A percentile compares a stretch with the other conserved stretches of the same genome.
phyloP scores from a whole-genome alignment of 1,284 basidiomycete genomes.

The Thecaphora thlaspeos region DNA sequence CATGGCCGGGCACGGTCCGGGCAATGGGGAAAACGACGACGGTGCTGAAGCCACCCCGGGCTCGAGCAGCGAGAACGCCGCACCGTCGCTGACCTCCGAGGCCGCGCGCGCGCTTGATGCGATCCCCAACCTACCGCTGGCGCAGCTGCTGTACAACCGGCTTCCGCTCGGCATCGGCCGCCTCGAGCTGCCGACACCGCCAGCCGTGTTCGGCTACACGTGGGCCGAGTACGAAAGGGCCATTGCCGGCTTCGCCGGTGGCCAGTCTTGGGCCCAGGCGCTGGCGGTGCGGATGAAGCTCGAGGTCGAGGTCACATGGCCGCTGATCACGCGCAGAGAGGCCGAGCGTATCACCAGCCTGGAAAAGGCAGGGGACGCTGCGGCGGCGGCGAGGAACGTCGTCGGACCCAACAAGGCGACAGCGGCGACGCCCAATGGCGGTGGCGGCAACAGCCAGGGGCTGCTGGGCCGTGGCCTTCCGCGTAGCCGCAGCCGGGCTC shows the following conservation, averaged over 20 bases:
- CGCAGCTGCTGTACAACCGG: conserved; percentile 51
- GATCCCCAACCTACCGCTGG: conserved; percentile 46
- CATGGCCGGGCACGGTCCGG: conserved; percentile 11
- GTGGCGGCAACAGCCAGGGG: conserved; percentile 6
- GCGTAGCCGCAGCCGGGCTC: not conserved
- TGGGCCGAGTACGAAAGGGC: conserved; percentile 53
- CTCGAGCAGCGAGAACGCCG: not conserved
- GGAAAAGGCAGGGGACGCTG: conserved; percentile 8
- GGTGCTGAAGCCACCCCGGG: too few species aligned
- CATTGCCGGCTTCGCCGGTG: conserved; percentile 48
- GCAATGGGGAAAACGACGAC: conserved; percentile 1
- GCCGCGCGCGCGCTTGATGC: conserved; percentile 43
- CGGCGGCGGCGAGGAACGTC: too few species aligned
- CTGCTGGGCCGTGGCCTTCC: not conserved
- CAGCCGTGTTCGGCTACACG: conserved; percentile 42
- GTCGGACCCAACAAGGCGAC: too few species aligned
- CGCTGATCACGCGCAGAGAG: conserved; percentile 7
- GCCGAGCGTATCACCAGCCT: conserved; percentile 17
- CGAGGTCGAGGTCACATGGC: conserved; percentile 36
- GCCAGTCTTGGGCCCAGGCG: conserved; percentile 47
- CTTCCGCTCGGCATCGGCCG: conserved; percentile 33
- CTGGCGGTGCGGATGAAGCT: conserved; percentile 39
- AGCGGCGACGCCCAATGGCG: not conserved
- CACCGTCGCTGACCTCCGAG: conserved; percentile 16
- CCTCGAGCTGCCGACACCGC: conserved; percentile 44